Evolutionary conservation across 441 rosid species (phyloP), one percentile per base, ranked within the genome.

Genomic region (Francoa sonchifolia): DNA sequence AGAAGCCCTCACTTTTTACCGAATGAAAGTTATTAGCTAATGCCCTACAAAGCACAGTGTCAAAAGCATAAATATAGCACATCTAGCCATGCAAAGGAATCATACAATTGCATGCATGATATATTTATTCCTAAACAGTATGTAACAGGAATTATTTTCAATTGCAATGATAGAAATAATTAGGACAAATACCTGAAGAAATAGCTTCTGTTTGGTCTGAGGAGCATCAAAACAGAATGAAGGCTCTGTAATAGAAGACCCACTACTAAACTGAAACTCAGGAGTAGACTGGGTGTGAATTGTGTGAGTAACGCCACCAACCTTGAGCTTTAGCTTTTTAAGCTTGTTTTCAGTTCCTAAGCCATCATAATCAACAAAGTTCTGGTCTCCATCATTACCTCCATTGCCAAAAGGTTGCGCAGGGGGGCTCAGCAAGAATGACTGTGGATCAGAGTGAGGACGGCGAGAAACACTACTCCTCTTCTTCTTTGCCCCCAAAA

Each of bases 281-380:
- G 55, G 29, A 2, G 61, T 48, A 11, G 74, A 59, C 30, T 62
- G 65, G 39, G 95, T 44, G 31, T 71, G 79, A 47, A 85, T 56
- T 2, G 73, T 72, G 45, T 60, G 89, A 19, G 78, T 71, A 41
- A 76, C 66, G 43, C 93, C 86, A 44, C 87, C 93, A 52, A 81
- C 71, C 70, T 79, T 85, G 48, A 85, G 75, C 71, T 79, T 85
- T 41, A 85, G 69, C 69, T 81, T 66, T 39, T 58, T 85, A 47
- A 69, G 58, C 57, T 55, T 71, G 42, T 58, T 85, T 54, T 70
- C 76, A 58, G 25, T 64, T 23, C 54, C 65, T 9, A 46, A 25
- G 35, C 56, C 79, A 54, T 39, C 56, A 12, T 64, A 55, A 41
- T 54, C 58, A 45, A 16, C 48, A 26, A 16, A 50, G 43, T 42